Evolutionary conservation across 768 basidiomycete genomes (phyloP).

Genomic region (Mycena indigotica): DNA sequence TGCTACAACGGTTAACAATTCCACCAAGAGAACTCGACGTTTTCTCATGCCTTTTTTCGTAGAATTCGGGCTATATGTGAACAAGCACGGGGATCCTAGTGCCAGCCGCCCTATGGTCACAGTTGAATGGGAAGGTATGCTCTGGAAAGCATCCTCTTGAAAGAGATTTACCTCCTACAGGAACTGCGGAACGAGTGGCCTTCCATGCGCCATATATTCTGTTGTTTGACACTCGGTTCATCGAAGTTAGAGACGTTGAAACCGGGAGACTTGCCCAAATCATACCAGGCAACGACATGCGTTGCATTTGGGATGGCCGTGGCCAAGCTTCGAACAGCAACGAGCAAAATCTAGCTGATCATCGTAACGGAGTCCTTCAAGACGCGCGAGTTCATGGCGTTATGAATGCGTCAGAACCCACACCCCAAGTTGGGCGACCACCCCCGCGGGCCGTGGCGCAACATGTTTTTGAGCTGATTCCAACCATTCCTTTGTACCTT

Average conservation of each 20-base stretch:
- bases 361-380: conserved; percentile 57
- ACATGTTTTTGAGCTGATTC: conserved; percentile 78
- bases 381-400: conserved; percentile 88
- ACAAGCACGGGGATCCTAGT: conserved; percentile 88
- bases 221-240: conserved; percentile 86
- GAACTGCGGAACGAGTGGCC: conserved; percentile 84
- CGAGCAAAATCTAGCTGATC: conserved; percentile 62
- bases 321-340: conserved; percentile 57
- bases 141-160: no score
- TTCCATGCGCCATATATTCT: conserved; percentile 88
- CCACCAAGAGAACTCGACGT: background rate
- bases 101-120: conserved; percentile 53
- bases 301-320: conserved; percentile 90
- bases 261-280: conserved; percentile 82
- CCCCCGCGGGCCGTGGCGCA: conserved; percentile 59
- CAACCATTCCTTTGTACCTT: conserved; percentile 72
- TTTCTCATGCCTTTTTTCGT: conserved; percentile 5
- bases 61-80: conserved; percentile 93
- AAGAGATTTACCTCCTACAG: no score
- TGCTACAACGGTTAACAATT: conserved; percentile 80
- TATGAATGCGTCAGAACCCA: conserved; percentile 62
- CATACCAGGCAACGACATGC: conserved; percentile 77
- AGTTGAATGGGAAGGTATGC: conserved; percentile 98
- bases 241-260: conserved; percentile 85
- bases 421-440: conserved; percentile 40